Evolutionary conservation across 2,329 filamentous ascomycete genomes (phyloP), one percentile per base, ranked within the genome.

Genomic region (Aureobasidium pullulans): DNA sequence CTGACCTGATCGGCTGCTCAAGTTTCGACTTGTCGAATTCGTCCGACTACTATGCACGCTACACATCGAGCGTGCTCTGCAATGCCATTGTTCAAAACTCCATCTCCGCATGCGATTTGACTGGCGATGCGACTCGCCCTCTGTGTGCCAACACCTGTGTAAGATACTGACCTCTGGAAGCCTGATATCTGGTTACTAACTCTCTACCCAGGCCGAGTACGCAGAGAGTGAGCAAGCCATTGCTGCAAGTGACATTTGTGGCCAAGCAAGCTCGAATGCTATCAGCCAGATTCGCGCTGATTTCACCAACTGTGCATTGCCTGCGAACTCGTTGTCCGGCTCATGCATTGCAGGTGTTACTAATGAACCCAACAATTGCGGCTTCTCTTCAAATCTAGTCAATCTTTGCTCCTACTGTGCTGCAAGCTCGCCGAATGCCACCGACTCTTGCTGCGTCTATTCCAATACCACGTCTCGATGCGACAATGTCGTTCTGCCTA

Each of bases 1-100:
- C 89, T 71, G 79, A 82, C 57, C 78, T 90, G 49, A 82, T 99
- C 64, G 93, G 93, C 59, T 99, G 94, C 72, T 80, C 82, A 49
- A 82, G 83, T 63, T 79, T 96, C 67, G 84, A 94, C 68, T 81
- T 92, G 60, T 84, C 84, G 59, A 89, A 96, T 71, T 87, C 90
- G 4, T 87, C 84, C 65, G 82, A 88, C 68, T 83, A 92, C 68
- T 99, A 99, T 75, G 93, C 94, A 50, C 87, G 94, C 67, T 99
- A 93, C 75, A 96, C 93, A 5, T 94, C 85, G 48, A 94, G 89
- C 62, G 87, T 95, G 64, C 82, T 99, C 64, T 99, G 94, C 81
- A 97, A 95, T 78, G 83, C 89, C 64, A 88, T 99, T 69, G 84
- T 99, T 53, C 94, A 99, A 74, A 92, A 90, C 70, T 97, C 94